These are phyloP conservation scores for Ceratobasidium sp. DNA, from an alignment of 1,284 basidiomycete genomes.

Conservation along the genomic window DNA sequence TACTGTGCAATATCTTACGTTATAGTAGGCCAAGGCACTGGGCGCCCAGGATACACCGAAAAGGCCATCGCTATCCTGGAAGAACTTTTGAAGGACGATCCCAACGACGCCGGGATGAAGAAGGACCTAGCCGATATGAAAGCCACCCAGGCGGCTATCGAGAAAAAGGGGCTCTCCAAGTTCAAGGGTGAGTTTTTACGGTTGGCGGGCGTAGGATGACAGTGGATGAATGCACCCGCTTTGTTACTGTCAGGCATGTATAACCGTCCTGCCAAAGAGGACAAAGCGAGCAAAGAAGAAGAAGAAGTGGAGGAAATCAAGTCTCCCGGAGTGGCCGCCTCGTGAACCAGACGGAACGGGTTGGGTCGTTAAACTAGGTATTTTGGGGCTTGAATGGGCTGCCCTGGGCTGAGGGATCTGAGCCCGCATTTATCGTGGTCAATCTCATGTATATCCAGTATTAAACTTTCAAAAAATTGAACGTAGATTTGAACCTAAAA, in stretches of 20 bases:
- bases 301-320: conserved; percentile 26
- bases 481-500: too few relatives aligned
- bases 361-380: background rate
- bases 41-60: conserved; percentile 75
- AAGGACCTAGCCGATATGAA: conserved; percentile 66
- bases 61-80: conserved; percentile 68
- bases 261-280: conserved; percentile 18
- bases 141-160: conserved; percentile 66
- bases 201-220: background rate
- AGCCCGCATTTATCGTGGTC: background rate
- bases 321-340: conserved; percentile 27
- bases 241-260: conserved; percentile 15
- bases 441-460: background rate
- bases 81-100: conserved; percentile 66
- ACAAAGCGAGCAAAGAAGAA: conserved; percentile 7
- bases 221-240: background rate
- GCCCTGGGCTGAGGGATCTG: background rate
- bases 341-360: background rate
- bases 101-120: conserved; percentile 63
- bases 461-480: too few relatives aligned
- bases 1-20: background rate
- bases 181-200: conserved; percentile 63
- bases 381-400: background rate
- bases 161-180: conserved; percentile 69
- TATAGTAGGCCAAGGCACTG: conserved; percentile 63